Evolutionary conservation across 1,139 yeast genomes (phyloP), one percentile per base, ranked within the genome.

Genomic region (Wickerhamomyces sp.): DNA sequence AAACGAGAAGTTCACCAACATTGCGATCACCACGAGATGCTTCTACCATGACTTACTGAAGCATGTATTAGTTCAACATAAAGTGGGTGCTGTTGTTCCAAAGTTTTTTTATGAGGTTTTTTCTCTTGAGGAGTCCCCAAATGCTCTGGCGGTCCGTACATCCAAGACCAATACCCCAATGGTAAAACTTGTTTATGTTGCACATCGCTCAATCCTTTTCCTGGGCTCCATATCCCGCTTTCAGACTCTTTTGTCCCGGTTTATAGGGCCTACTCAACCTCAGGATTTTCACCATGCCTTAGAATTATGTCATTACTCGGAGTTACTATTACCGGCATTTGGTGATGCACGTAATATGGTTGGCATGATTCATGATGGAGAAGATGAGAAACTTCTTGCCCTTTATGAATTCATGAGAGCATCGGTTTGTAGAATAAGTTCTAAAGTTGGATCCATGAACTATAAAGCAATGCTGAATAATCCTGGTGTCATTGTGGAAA

Each of bases 281-380:
- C 71, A 65, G 49, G 71, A 56, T 56, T 71, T 62, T 57, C 65
- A 62, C 59, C 72, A 59, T 62, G 68, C 86, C 0, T 60, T 78
- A 23, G 71, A 72, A 50, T 73, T 71, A 53, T 78, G 79, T 52
- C 71, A 75, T 44, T 59, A 68, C 37, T 79, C 88, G 29, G 73
- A 79, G 32, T 56, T 75, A 36, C 63, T 82, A 27, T 62, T 82
- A 36, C 91, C 90, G 1, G 78, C 86, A 1, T 68, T 80, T 46
- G 84, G 84, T 47, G 89, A 81, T 54, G 81, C 88, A 1, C 78
- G 78, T 55, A 78, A 78, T 53, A 86, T 81, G 54, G 72, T 79
- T 43, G 89, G 87, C 7, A 75, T 82, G 65, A 73, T 82, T 23
- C 72, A 74, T 50, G 65, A 68, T 41, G 62, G 68, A 27, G 65